Conservation (phyloP, 2,329 filamentous ascomycete species). For the Onygenales sp. region DNA sequence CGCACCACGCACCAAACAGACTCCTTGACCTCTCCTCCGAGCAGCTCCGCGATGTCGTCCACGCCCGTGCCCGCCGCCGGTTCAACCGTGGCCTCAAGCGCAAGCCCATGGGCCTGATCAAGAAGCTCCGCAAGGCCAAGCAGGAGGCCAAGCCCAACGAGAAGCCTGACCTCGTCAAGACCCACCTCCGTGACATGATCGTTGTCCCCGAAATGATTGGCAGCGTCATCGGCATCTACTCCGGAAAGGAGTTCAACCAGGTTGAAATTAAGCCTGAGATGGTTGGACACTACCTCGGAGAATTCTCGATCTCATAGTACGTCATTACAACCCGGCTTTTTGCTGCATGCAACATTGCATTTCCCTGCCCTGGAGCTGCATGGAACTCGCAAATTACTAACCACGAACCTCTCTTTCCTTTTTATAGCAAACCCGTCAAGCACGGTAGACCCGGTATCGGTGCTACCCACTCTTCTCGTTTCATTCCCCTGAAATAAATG, state of each 20-base stretch:
- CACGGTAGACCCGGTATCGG: conserved; percentile 99
- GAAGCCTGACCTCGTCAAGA: conserved; percentile 99
- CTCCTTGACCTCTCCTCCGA: conserved; percentile 98
- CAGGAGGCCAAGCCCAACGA: conserved; percentile 98
- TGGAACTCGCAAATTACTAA: conserved; percentile 39
- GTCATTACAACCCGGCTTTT: conserved; percentile 34
- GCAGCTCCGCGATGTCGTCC: conserved; percentile 98
- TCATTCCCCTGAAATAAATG: conserved; percentile 98
- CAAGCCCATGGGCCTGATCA: conserved; percentile 99
- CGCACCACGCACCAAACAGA: conserved; percentile 40
- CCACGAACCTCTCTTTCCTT: not conserved
- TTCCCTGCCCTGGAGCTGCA: not conserved
- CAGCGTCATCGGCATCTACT: conserved; percentile 97
- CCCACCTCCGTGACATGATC: conserved; percentile 99
- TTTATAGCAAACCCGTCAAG: conserved; percentile 91
- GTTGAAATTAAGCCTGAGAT: conserved; percentile 99
- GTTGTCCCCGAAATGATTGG: conserved; percentile 99
- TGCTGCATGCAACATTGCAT: not conserved
- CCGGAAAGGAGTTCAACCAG: conserved; percentile 99
- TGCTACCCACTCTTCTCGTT: conserved; percentile 99
- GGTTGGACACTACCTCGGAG: conserved; percentile 98
- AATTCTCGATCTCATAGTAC: conserved; percentile 99
- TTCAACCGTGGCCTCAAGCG: conserved; percentile 99
- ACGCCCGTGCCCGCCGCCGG: conserved; percentile 94
- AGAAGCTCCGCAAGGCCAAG: conserved; percentile 99